Conservation (phyloP, 176 grass and related monocot species). For the Triticum timopheevii region DNA sequence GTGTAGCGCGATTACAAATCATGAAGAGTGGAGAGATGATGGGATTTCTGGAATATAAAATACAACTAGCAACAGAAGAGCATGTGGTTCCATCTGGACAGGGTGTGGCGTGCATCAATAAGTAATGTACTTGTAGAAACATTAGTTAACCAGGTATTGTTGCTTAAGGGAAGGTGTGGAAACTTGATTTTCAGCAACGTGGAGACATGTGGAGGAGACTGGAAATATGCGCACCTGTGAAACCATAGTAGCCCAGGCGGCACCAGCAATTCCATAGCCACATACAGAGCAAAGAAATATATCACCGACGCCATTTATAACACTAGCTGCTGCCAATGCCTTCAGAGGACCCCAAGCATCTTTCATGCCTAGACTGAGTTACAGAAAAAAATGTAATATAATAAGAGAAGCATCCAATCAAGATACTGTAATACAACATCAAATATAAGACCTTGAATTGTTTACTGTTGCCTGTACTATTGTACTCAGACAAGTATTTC, state of each 20-base stretch:
- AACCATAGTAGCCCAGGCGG: constrained; percentile 99
- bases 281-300: constrained; percentile 83
- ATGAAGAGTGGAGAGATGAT: background rate
- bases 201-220: background rate
- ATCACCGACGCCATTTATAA: constrained; percentile 77
- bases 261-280: constrained; percentile 90
- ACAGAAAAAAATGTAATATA: constrained; percentile 18
- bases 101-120: background rate
- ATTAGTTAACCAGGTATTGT: background rate
- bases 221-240: constrained; percentile 67
- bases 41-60: background rate
- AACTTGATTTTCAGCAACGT: background rate
- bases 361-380: constrained; percentile 95
- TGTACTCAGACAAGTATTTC: background rate
- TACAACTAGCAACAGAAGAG: background rate
- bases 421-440: constrained; percentile 3
- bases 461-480: constrained; percentile 7
- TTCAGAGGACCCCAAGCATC: constrained; percentile 98
- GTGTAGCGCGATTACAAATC: background rate
- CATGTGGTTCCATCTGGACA: background rate
- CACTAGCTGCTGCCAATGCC: constrained; percentile 77
- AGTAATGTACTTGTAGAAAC: background rate
- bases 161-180: background rate
- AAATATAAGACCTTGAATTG: background rate
- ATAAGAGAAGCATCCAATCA: constrained; percentile 33